Conservation (phyloP, 805 yeast species). For the Hanseniaspora hatyaiensis region DNA sequence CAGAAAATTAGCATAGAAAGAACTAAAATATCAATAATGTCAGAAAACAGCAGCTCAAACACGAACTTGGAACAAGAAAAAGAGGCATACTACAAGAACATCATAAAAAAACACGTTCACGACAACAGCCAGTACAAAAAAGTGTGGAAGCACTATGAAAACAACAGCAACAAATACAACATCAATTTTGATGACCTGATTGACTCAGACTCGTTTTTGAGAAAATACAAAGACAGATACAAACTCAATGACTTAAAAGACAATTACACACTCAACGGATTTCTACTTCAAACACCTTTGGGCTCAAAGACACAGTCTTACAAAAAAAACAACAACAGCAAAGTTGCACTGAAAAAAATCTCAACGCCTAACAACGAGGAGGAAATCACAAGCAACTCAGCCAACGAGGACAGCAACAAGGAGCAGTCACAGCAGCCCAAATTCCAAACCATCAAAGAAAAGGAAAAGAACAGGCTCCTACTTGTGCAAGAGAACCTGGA, state of each 20-base stretch:
- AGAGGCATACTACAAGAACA: slow-evolving; percentile 1
- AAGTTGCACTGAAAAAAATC: slow-evolving; percentile 18
- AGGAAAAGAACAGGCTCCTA: slow-evolving; percentile 5
- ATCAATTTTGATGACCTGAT: slow-evolving; percentile 52
- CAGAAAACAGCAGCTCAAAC: neutral
- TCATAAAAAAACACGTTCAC: slow-evolving; percentile 5
- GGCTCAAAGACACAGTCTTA: slow-evolving; percentile 54
- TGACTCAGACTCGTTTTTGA: slow-evolving; percentile 44
- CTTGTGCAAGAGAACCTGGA: slow-evolving; percentile 5
- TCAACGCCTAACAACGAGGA: neutral
- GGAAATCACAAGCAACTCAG: neutral
- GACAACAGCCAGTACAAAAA: slow-evolving; percentile 13
- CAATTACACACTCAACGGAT: slow-evolving; percentile 58
- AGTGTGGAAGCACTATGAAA: slow-evolving; percentile 12
- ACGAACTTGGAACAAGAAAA: slow-evolving; percentile 3
- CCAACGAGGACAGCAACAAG: neutral
- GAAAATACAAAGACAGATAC: slow-evolving; percentile 56
- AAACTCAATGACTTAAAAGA: slow-evolving; percentile 41
- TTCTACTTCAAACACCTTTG: slow-evolving; percentile 52
- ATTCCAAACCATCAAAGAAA: slow-evolving; percentile 18
- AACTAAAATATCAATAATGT: neutral
- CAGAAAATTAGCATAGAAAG: neutral
- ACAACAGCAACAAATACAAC: neutral
- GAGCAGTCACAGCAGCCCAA: neutral
- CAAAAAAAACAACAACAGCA: slow-evolving; percentile 22